These are phyloP conservation scores for Teratosphaeria destructans DNA, from an alignment of 2,329 filamentous ascomycete species.

Conservation along the genomic window DNA sequence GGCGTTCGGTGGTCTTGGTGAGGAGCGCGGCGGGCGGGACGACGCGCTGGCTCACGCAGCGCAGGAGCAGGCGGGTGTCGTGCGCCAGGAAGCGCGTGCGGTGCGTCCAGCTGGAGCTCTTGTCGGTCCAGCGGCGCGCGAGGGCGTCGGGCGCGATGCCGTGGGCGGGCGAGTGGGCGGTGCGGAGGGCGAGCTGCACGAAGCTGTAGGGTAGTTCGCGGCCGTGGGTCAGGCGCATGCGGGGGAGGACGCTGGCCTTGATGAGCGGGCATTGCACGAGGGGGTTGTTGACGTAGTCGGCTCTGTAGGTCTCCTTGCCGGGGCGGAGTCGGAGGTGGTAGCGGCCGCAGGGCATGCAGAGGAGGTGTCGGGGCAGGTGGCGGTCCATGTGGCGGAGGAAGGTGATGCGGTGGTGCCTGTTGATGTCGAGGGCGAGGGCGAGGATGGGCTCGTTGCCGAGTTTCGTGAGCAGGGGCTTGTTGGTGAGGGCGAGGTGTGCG, in stretches of 20 bases:
- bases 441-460: slow-evolving; percentile 33
- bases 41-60: slow-evolving; percentile 46
- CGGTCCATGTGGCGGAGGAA: slow-evolving; percentile 45
- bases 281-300: slow-evolving; percentile 45
- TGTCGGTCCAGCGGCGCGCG: slow-evolving; percentile 44
- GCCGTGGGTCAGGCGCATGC: slow-evolving; percentile 44
- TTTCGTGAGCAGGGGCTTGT: slow-evolving; percentile 35
- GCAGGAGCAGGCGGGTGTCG: slow-evolving; percentile 44
- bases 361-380: slow-evolving; percentile 44
- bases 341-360: slow-evolving; percentile 48
- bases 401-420: slow-evolving; percentile 36
- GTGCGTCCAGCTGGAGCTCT: slow-evolving; percentile 43
- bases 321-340: slow-evolving; percentile 46
- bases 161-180: slow-evolving; percentile 37
- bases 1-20: slow-evolving; percentile 41
- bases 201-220: slow-evolving; percentile 49
- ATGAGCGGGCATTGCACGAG: slow-evolving; percentile 47
- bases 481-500: slow-evolving; percentile 41
- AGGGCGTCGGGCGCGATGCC: slow-evolving; percentile 40
- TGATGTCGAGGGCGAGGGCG: slow-evolving; percentile 31
- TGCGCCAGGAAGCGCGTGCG: slow-evolving; percentile 45
- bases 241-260: slow-evolving; percentile 40
- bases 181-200: slow-evolving; percentile 46
- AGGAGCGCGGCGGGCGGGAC: slow-evolving; percentile 38
- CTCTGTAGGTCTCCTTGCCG: slow-evolving; percentile 44